phyloP scores from a whole-genome alignment of 2,329 filamentous ascomycete genomes.

The Epichloe gansuensis region DNA sequence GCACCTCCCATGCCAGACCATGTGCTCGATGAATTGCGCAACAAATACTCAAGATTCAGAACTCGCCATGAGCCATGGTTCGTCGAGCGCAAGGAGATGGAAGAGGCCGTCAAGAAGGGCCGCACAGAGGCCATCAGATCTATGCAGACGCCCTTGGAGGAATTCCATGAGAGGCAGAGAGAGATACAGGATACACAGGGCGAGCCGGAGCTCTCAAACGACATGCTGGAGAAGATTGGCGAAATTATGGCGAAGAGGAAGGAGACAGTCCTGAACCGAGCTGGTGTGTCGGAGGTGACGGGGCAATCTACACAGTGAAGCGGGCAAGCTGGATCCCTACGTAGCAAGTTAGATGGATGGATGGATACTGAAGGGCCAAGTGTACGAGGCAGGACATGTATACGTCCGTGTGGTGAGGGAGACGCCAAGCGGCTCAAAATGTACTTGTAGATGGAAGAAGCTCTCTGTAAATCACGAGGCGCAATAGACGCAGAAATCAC shows the following conservation, averaged over 20 bases:
- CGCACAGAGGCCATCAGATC: slow-evolving; percentile 17
- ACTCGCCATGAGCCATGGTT: slow-evolving; percentile 69
- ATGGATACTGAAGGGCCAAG: not conserved
- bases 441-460: not conserved
- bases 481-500: not conserved
- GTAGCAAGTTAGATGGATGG: not conserved
- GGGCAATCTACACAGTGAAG: slow-evolving; percentile 1
- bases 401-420: not conserved
- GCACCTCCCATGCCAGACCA: slow-evolving; percentile 63
- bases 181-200: slow-evolving; percentile 38
- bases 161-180: slow-evolving; percentile 44
- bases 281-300: slow-evolving; percentile 23
- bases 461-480: not conserved
- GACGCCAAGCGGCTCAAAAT: not conserved
- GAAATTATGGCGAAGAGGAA: slow-evolving; percentile 47
- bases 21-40: slow-evolving; percentile 78
- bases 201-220: slow-evolving; percentile 42
- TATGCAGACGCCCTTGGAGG: slow-evolving; percentile 46
- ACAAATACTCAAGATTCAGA: slow-evolving; percentile 71
- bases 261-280: slow-evolving; percentile 26
- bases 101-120: slow-evolving; percentile 36
- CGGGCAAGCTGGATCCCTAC: not conserved
- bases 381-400: not conserved
- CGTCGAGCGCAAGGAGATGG: slow-evolving; percentile 48
- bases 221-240: slow-evolving; percentile 51